Conservation (phyloP, 2,329 filamentous ascomycete species). For the Monilinia fructigena region DNA sequence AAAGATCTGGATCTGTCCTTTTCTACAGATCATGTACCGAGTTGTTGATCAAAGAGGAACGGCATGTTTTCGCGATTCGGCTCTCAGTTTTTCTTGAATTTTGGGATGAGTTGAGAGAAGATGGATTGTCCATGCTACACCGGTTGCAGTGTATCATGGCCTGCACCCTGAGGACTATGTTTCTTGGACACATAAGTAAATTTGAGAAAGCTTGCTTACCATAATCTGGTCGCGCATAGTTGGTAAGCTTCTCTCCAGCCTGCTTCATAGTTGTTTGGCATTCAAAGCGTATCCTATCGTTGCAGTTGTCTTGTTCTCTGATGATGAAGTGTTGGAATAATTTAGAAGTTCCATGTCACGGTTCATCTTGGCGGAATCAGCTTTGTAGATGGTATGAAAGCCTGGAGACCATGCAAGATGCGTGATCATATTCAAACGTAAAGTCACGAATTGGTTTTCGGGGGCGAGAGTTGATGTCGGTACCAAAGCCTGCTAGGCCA, state of each 20-base stretch:
- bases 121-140: constrained; percentile 46
- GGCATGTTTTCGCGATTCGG: constrained; percentile 14
- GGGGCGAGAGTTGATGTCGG: constrained; percentile 67
- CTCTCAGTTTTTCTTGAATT: constrained; percentile 13
- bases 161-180: constrained; percentile 58
- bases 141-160: constrained; percentile 48
- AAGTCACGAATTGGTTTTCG: constrained; percentile 54
- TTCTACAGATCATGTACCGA: constrained; percentile 38
- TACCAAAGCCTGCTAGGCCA: constrained; percentile 69
- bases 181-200: neutral
- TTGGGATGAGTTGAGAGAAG: constrained; percentile 43
- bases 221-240: constrained; percentile 51
- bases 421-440: too few species aligned
- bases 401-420: constrained; percentile 53
- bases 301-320: constrained; percentile 64
- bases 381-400: constrained; percentile 47
- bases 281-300: too few species aligned
- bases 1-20: constrained; percentile 42
- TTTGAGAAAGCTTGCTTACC: neutral
- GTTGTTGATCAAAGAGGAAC: constrained; percentile 41
- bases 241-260: constrained; percentile 68
- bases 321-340: constrained; percentile 60
- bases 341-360: constrained; percentile 64
- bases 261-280: constrained; percentile 51
- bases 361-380: constrained; percentile 61